phyloP scores from a whole-genome alignment of 1,139 yeast genomes.

The Meyerozyma athensensis region DNA sequence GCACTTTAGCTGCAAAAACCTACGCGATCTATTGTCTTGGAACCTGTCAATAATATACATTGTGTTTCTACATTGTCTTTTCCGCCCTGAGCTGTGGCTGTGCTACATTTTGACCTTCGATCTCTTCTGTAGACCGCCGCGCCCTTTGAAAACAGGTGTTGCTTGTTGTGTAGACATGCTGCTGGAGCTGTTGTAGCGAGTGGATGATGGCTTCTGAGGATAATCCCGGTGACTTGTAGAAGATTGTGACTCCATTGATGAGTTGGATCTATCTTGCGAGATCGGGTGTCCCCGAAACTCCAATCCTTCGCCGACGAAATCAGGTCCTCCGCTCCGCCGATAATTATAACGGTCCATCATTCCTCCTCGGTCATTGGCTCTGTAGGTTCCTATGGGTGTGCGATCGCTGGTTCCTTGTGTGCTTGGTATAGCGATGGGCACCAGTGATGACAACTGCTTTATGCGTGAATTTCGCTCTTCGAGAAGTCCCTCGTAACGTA shows the following conservation, averaged over 20 bases:
- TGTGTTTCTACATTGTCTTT: too few relatives aligned
- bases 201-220: slow-evolving; percentile 6
- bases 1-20: too few relatives aligned
- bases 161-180: slow-evolving; percentile 5
- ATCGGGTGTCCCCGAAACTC: slow-evolving; percentile 7
- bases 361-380: neutral
- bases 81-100: neutral
- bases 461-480: slow-evolving; percentile 37
- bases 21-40: neutral
- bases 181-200: slow-evolving; percentile 5
- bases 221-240: neutral
- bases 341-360: slow-evolving; percentile 1
- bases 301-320: slow-evolving; percentile 7
- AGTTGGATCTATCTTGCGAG: slow-evolving; percentile 9
- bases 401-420: slow-evolving; percentile 4
- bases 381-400: neutral
- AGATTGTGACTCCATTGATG: slow-evolving; percentile 11
- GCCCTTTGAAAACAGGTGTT: slow-evolving; percentile 39
- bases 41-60: neutral
- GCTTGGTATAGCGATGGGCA: slow-evolving; percentile 40
- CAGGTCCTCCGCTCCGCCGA: neutral
- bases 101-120: slow-evolving; percentile 29
- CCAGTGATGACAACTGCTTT: slow-evolving; percentile 33
- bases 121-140: slow-evolving; percentile 49
- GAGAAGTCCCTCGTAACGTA: slow-evolving; percentile 32